phyloP scores from a whole-genome alignment of 768 basidiomycete species.

The Coprinellus micaceus region DNA sequence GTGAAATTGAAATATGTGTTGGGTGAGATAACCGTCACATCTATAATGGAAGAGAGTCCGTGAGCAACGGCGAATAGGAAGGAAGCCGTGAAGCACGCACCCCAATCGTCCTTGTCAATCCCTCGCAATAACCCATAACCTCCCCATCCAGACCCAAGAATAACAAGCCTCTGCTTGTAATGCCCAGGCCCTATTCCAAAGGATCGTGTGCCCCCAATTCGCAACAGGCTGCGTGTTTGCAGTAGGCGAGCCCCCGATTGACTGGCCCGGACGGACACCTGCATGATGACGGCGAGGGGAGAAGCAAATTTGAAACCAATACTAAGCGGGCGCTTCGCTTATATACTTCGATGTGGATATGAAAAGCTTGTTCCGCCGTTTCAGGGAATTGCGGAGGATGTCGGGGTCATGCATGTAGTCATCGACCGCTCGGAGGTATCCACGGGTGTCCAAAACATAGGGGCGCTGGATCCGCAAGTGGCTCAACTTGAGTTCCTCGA shows the following conservation, averaged over 20 bases:
- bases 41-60: constrained; percentile 27
- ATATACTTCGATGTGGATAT: neutral
- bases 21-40: constrained; percentile 65
- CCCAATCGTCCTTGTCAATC: constrained; percentile 69
- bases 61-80: neutral
- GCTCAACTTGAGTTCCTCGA: too few species aligned
- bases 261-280: neutral
- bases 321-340: neutral
- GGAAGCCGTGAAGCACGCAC: constrained; percentile 28
- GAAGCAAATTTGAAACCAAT: too few species aligned
- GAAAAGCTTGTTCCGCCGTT: neutral
- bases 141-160: constrained; percentile 77
- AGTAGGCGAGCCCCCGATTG: neutral
- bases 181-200: constrained; percentile 37
- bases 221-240: neutral
- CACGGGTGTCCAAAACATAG: too few species aligned
- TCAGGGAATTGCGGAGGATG: neutral
- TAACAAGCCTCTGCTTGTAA: constrained; percentile 50
- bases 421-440: too few species aligned
- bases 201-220: constrained; percentile 17
- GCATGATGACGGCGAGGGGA: neutral
- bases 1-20: constrained; percentile 68
- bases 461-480: too few species aligned
- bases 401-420: neutral
- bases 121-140: constrained; percentile 66